Base-by-base conservation (phyloP, 768 basidiomycete genomes). In the Macrolepiota albuminosa region DNA sequence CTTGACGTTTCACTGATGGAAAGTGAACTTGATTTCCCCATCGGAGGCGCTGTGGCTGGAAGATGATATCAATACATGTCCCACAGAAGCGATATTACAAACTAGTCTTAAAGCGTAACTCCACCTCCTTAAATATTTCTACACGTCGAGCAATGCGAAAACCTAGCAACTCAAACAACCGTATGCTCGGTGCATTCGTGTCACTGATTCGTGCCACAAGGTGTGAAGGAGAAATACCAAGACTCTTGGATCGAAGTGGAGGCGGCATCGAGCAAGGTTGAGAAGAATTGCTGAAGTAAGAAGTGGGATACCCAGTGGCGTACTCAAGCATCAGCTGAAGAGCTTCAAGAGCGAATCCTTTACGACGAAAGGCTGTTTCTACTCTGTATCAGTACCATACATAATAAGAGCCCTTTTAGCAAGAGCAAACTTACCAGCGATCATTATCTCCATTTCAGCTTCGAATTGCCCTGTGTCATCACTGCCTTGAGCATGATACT, bases 401-500 rank as follows among this genome's bases (percentile, higher is more conserved):
- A 37, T 8, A 50, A 4, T 55, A 9, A 9, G 24, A 43, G 10
- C 14, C n/a, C 3, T 16, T 18, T 18, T 57, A 49, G 16, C 21
- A 31, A 34, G 42, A 14, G 40, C 43, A 36, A 40, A 76, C 58
- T 62, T 62, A 87, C 91, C 89, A 66, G 94, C 93, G 61, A 96
- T 89, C 95, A 96, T 98, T 61, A 96, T 86, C 70, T 96, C 93
- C 31, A 86, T 83, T 68, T 98, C 95, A 2, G 84, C 91, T 62
- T 93, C 87, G 57, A 84, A 81, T 37, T 74, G 77, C 26, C 78
- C 73, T 6, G 74, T 72, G 1, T 70, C 68, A 3, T 74, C 73
- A 1, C 67, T 68, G 2, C 65, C 72, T 31, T 73, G 73, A 14
- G 34, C 56, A 21, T 59, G 56, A 10, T 63, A 64, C 21, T 67